Conservation (phyloP, 192 early-diverging fungal species). For the Lunasporangiospora selenospora region DNA sequence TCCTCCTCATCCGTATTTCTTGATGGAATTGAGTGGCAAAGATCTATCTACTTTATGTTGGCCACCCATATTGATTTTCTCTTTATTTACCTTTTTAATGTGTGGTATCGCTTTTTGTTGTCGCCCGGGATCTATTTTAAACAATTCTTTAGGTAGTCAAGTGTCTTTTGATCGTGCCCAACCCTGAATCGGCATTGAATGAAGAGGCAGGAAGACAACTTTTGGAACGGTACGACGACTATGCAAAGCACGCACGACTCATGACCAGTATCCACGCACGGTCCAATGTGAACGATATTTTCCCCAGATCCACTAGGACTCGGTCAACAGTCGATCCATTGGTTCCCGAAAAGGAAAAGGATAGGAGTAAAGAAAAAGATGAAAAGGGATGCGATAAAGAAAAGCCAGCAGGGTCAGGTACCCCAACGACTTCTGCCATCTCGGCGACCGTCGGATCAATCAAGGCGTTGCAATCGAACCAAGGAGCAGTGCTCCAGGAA, state of each 20-base stretch:
- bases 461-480: not conserved
- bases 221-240: slow-evolving; percentile 87
- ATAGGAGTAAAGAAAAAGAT: no score
- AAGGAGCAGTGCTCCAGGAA: not conserved
- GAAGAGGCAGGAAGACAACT: slow-evolving; percentile 93
- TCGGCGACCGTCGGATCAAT: no score
- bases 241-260: slow-evolving; percentile 78
- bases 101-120: not conserved
- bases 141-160: slow-evolving; percentile 79
- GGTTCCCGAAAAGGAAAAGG: no score
- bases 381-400: no score
- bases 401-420: slow-evolving; percentile 16
- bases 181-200: slow-evolving; percentile 95
- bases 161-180: slow-evolving; percentile 93
- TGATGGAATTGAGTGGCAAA: no score
- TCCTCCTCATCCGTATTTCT: no score
- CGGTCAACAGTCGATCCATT: not conserved
- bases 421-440: no score
- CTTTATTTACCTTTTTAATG: not conserved
- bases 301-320: not conserved
- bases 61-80: slow-evolving; percentile 4
- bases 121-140: not conserved
- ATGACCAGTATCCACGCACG: slow-evolving; percentile 85
- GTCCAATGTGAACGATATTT: not conserved
- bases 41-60: no score